phyloP scores from a whole-genome alignment of 768 basidiomycete genomes.

The Neoboletus brunneissimus region DNA sequence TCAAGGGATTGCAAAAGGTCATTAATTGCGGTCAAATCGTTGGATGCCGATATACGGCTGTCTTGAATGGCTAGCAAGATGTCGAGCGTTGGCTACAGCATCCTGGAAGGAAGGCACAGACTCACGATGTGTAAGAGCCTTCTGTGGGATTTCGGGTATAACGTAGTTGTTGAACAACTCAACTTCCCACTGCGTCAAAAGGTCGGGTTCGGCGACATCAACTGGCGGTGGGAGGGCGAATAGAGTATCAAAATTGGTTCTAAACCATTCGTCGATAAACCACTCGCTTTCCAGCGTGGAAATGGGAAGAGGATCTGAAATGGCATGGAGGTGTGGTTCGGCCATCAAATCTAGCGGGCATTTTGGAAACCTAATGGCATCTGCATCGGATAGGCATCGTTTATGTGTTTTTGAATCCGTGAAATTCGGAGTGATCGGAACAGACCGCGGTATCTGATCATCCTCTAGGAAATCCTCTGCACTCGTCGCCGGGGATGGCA shows the following conservation, averaged over 20 bases:
- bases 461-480: background rate
- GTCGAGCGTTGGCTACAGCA: background rate
- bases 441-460: background rate
- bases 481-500: slow-evolving; percentile 2
- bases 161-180: slow-evolving; percentile 31
- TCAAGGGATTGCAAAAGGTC: slow-evolving; percentile 7
- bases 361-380: slow-evolving; percentile 19
- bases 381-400: slow-evolving; percentile 37
- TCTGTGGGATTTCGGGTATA: slow-evolving; percentile 7
- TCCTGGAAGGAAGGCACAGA: background rate
- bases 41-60: background rate
- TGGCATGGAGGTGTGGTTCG: slow-evolving; percentile 21
- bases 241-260: slow-evolving; percentile 16
- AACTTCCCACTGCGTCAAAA: slow-evolving; percentile 30
- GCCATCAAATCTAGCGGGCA: slow-evolving; percentile 21
- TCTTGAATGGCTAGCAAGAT: background rate
- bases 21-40: background rate
- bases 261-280: slow-evolving; percentile 38
- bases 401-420: slow-evolving; percentile 20
- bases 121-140: background rate
- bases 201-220: slow-evolving; percentile 22
- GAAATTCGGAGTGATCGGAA: background rate
- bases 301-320: slow-evolving; percentile 32
- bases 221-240: slow-evolving; percentile 27
- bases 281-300: slow-evolving; percentile 13